These are phyloP conservation scores for Penicillium sp. DNA, from an alignment of 2,329 filamentous ascomycete species.

Conservation along the genomic window DNA sequence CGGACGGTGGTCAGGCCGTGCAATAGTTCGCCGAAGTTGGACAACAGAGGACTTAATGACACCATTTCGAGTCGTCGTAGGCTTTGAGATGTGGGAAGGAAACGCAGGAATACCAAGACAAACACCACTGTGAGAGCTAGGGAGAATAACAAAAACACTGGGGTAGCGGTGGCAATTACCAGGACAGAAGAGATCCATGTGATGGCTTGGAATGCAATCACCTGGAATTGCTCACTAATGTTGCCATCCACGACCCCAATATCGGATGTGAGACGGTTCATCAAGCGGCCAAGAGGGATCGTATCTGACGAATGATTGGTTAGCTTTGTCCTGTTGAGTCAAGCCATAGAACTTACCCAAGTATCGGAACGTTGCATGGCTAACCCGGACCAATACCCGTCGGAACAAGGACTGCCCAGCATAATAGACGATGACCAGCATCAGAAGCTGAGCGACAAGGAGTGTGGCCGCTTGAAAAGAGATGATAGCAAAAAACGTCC, in stretches of 20 bases:
- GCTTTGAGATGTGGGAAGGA: conserved; percentile 74
- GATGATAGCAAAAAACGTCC: conserved; percentile 60
- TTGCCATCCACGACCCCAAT: conserved; percentile 82
- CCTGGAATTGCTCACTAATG: conserved; percentile 65
- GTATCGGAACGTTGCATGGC: conserved; percentile 74
- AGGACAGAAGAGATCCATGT: conserved; percentile 63
- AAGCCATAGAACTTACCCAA: conserved; percentile 39
- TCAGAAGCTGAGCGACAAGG: conserved; percentile 55
- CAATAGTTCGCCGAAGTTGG: conserved; percentile 80
- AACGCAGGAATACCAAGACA: conserved; percentile 63
- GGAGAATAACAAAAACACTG: conserved; percentile 65
- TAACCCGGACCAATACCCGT: conserved; percentile 63
- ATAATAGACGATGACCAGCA: conserved; percentile 69
- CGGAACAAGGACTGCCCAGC: conserved; percentile 69
- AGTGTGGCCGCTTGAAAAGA: conserved; percentile 52
- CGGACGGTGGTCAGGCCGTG: conserved; percentile 80
- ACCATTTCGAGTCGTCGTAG: conserved; percentile 80
- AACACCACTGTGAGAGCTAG: conserved; percentile 59
- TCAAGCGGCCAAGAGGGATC: conserved; percentile 77
- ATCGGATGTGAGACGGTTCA: conserved; percentile 85
- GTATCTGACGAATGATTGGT: conserved; percentile 48
- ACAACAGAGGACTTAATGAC: conserved; percentile 77
- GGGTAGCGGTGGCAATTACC: conserved; percentile 72
- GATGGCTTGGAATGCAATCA: conserved; percentile 61
- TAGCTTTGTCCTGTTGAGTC: background rate